Conservation (phyloP, 345 rosid genomes). For the Diplotaxis tenuifolia region DNA sequence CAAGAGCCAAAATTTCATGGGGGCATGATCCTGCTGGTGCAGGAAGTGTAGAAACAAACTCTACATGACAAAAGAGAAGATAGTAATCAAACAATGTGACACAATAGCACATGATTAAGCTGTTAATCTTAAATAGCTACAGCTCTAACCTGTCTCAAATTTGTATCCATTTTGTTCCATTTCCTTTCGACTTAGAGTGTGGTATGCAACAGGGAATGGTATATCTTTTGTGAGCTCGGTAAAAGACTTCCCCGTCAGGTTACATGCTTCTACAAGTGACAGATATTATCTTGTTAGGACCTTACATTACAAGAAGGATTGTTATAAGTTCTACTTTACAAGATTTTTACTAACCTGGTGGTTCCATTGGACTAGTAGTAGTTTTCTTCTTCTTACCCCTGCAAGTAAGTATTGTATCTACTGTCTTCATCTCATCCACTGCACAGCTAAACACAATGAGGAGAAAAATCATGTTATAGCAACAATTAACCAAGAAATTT, state of each 20-base stretch:
- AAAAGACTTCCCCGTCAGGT: slow-evolving; percentile 35
- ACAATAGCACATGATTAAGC: background rate
- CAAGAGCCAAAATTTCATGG: slow-evolving; percentile 75
- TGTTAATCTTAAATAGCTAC: background rate
- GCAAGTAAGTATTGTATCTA: slow-evolving; percentile 83
- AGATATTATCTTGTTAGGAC: background rate
- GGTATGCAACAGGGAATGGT: slow-evolving; percentile 73
- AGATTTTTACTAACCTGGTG: slow-evolving; percentile 47
- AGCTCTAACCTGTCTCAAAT: slow-evolving; percentile 52
- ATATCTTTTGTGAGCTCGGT: slow-evolving; percentile 52
- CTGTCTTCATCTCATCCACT: slow-evolving; percentile 75
- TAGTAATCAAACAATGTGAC: slow-evolving; percentile 4
- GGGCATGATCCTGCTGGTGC: slow-evolving; percentile 59
- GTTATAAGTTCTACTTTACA: background rate
- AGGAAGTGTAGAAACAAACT: slow-evolving; percentile 63
- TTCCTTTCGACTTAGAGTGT: slow-evolving; percentile 70
- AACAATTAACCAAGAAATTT: background rate
- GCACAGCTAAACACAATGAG: slow-evolving; percentile 60
- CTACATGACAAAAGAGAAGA: slow-evolving; percentile 40
- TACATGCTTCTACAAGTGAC: slow-evolving; percentile 41
- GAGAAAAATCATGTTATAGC: slow-evolving; percentile 21
- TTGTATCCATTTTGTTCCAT: slow-evolving; percentile 79
- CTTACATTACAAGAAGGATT: background rate
- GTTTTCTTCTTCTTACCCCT: slow-evolving; percentile 65
- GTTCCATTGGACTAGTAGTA: slow-evolving; percentile 36